Percentiles rank a stretch among this genome's conserved stretches.
Evolutionary conservation across 768 basidiomycete species (phyloP).

Genomic region (Kwoniella bestiolae): DNA sequence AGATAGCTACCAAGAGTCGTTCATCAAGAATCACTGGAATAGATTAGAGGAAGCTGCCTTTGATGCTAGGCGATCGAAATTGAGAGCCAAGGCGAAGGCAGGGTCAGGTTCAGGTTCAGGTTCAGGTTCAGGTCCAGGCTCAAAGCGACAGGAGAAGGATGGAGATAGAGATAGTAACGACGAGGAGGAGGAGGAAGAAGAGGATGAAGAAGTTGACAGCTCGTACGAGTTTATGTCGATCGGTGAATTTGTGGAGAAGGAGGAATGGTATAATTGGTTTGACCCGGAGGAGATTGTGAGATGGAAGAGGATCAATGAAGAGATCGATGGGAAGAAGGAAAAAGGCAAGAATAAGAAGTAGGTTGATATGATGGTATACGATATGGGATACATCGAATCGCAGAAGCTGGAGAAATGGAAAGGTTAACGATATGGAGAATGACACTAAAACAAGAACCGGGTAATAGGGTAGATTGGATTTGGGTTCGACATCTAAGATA

Average conservation of each 20-base stretch:
- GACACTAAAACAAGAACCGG: too few relatives aligned
- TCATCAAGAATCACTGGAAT: neutral
- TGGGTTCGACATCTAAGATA: too few relatives aligned
- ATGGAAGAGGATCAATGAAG: neutral
- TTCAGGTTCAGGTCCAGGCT: too few relatives aligned
- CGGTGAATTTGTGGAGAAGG: neutral
- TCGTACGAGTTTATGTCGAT: neutral
- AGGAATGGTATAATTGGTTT: conserved; percentile 1
- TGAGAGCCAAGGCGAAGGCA: neutral
- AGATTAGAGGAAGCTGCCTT: neutral
- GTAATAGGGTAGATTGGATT: too few relatives aligned
- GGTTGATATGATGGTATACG: too few relatives aligned
- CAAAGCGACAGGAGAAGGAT: neutral
- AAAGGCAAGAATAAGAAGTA: neutral
- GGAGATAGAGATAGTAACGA: neutral
- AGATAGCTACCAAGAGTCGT: neutral
- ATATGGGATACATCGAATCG: too few relatives aligned
- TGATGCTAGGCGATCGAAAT: neutral
- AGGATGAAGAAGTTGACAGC: neutral
- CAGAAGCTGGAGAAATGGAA: too few relatives aligned
- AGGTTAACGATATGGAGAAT: too few relatives aligned
- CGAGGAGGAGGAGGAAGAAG: neutral
- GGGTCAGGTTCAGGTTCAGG: too few relatives aligned
- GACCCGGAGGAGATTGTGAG: neutral
- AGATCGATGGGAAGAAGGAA: neutral